Percentiles rank a stretch among this genome's conserved stretches.
These are phyloP conservation scores for Russula sp. DNA, from an alignment of 768 basidiomycete genomes.

Conservation along the genomic window DNA sequence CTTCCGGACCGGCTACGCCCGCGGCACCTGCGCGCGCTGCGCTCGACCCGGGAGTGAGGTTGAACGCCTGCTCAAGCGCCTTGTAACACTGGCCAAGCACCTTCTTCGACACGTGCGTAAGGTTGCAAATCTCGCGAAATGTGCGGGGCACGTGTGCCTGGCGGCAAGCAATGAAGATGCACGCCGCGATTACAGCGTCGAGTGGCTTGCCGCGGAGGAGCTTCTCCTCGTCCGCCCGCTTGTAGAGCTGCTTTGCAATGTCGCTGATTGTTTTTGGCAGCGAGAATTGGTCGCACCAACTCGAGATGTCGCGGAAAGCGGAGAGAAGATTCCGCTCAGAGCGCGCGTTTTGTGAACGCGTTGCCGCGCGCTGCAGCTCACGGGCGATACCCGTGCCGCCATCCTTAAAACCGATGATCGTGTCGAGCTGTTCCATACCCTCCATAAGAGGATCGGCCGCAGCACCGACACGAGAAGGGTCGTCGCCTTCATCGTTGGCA, in stretches of 20 bases:
- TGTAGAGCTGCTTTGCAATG: conserved; percentile 95
- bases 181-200: conserved; percentile 92
- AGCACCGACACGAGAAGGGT: conserved; percentile 99
- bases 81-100: conserved; percentile 91
- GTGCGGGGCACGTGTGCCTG: conserved; percentile 94
- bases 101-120: conserved; percentile 94
- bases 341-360: conserved; percentile 69
- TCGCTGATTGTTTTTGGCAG: conserved; percentile 91
- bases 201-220: conserved; percentile 85
- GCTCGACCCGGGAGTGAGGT: conserved; percentile 75
- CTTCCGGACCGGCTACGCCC: conserved; percentile 64
- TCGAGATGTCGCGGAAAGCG: conserved; percentile 87
- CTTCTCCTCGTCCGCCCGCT: conserved; percentile 94
- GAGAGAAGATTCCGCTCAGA: conserved; percentile 80
- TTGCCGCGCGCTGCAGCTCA: conserved; percentile 89
- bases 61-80: conserved; percentile 82
- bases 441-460: conserved; percentile 91
- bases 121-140: conserved; percentile 91
- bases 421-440: conserved; percentile 91
- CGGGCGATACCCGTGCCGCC: conserved; percentile 90
- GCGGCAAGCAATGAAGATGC: conserved; percentile 95
- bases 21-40: conserved; percentile 34
- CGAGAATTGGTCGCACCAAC: conserved; percentile 94
- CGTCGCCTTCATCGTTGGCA: conserved; percentile 98
- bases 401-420: conserved; percentile 92